Evolutionary conservation across 129 eudicot genomes (phyloP).

Genomic region (sunflower (Helianthus annuus)): DNA sequence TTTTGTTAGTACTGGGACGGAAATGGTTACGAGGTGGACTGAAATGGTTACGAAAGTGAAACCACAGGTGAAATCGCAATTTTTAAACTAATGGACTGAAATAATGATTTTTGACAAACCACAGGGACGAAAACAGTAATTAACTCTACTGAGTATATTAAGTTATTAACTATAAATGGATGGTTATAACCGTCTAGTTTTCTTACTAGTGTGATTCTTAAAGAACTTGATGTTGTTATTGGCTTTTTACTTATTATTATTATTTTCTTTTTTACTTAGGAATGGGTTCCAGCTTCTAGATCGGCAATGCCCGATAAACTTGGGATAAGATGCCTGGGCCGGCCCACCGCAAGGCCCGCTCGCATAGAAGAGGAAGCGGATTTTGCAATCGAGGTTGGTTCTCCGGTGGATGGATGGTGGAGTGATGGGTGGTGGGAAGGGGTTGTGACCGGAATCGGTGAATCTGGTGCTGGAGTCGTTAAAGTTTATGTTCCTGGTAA

Average conservation of each 20-base stretch:
- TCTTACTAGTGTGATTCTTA: neutral
- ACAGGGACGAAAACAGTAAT: no score
- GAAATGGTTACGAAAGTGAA: no score
- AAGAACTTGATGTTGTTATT: neutral
- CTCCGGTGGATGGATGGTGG: conserved; percentile 95
- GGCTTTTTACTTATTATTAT: conserved; percentile 1
- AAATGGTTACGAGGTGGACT: no score
- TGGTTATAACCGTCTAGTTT: neutral
- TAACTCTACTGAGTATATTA: no score
- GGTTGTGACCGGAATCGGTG: conserved; percentile 46
- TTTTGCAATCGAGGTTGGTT: conserved; percentile 57
- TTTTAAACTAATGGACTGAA: no score
- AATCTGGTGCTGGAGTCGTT: conserved; percentile 44
- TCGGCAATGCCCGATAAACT: conserved; percentile 76
- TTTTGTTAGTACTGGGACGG: no score
- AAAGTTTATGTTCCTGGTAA: conserved; percentile 82
- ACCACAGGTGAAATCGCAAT: no score
- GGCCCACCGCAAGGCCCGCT: conserved; percentile 79
- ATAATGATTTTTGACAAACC: no score
- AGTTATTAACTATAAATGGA: neutral
- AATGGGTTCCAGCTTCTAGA: conserved; percentile 77
- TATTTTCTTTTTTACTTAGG: conserved; percentile 39
- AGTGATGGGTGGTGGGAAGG: conserved; percentile 99
- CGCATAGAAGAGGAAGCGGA: conserved; percentile 31
- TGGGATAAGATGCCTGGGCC: conserved; percentile 64